Evolutionary conservation across 2,329 filamentous ascomycete genomes (phyloP).

Genomic region (Macroventuria anomochaeta): DNA sequence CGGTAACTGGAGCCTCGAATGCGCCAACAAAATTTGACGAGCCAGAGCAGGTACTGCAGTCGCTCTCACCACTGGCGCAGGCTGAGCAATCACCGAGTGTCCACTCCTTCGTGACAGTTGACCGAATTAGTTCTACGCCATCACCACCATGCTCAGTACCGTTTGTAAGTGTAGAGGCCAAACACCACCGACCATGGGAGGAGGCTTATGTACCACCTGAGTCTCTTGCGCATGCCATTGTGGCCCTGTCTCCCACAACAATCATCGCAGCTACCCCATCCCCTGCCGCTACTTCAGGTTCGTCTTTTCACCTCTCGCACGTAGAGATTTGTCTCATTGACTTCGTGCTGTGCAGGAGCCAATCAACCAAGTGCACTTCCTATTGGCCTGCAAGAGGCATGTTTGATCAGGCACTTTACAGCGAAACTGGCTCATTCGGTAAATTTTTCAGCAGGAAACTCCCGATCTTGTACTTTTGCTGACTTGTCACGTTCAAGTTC

Average conservation of each 20-base stretch:
- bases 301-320: too few species aligned
- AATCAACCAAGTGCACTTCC: not conserved
- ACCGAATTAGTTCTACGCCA: too few species aligned
- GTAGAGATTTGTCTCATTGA: not conserved
- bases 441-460: not conserved
- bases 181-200: not conserved
- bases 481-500: not conserved
- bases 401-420: conserved; percentile 1
- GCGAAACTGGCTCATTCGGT: not conserved
- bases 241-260: not conserved
- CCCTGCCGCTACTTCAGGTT: not conserved
- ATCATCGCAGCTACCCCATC: not conserved
- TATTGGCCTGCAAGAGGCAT: conserved; percentile 3
- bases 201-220: not conserved
- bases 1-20: not conserved
- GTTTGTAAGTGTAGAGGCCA: not conserved
- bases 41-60: not conserved
- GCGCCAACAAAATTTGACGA: not conserved
- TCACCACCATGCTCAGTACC: not conserved
- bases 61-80: not conserved
- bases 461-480: not conserved
- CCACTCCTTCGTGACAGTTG: not conserved
- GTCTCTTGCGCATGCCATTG: not conserved
- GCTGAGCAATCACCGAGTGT: too few species aligned
- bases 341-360: not conserved